Percentiles rank a stretch among this genome's conserved stretches.
Evolutionary conservation across 2,329 filamentous ascomycete species (phyloP).

Genomic region (Phyllosticta paracitricarpa): DNA sequence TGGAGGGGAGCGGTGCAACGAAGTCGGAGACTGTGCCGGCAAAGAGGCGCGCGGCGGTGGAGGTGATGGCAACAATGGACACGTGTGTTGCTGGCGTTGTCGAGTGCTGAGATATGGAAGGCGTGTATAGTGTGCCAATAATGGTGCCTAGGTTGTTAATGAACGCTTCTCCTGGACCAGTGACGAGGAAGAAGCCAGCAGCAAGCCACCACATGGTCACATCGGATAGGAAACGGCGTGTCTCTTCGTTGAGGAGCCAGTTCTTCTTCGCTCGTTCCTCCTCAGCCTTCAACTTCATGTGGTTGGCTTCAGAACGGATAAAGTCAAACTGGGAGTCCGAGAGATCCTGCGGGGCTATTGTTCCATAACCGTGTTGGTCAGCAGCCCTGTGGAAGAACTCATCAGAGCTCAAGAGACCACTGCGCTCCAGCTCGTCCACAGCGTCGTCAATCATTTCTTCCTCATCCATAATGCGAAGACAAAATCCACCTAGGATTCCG

Average conservation of each 20-base stretch:
- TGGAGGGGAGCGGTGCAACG: slow-evolving; percentile 54
- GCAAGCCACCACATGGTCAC: slow-evolving; percentile 95
- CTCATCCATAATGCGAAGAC: slow-evolving; percentile 71
- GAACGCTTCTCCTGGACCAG: slow-evolving; percentile 92
- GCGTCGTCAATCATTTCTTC: slow-evolving; percentile 82
- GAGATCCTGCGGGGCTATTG: slow-evolving; percentile 40
- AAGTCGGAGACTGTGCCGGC: slow-evolving; percentile 84
- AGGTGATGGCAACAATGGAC: slow-evolving; percentile 81
- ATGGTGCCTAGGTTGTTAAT: slow-evolving; percentile 96
- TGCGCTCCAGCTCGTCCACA: slow-evolving; percentile 82
- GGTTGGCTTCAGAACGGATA: slow-evolving; percentile 34
- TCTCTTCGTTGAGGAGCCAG: slow-evolving; percentile 87
- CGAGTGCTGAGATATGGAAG: slow-evolving; percentile 36
- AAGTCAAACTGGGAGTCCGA: slow-evolving; percentile 39
- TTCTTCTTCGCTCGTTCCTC: slow-evolving; percentile 66
- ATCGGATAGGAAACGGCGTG: slow-evolving; percentile 71
- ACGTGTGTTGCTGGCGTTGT: slow-evolving; percentile 78
- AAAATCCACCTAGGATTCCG: slow-evolving; percentile 64
- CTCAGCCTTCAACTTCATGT: slow-evolving; percentile 37
- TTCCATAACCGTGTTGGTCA: slow-evolving; percentile 52
- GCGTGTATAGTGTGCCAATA: slow-evolving; percentile 71
- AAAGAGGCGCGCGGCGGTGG: slow-evolving; percentile 79
- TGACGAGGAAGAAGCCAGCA: slow-evolving; percentile 81
- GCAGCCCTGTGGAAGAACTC: slow-evolving; percentile 56
- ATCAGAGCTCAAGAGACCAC: slow-evolving; percentile 68